Evolutionary conservation across 768 basidiomycete species (phyloP), one percentile per base, ranked within the genome.

Genomic region (Collybiopsis confluens): DNA sequence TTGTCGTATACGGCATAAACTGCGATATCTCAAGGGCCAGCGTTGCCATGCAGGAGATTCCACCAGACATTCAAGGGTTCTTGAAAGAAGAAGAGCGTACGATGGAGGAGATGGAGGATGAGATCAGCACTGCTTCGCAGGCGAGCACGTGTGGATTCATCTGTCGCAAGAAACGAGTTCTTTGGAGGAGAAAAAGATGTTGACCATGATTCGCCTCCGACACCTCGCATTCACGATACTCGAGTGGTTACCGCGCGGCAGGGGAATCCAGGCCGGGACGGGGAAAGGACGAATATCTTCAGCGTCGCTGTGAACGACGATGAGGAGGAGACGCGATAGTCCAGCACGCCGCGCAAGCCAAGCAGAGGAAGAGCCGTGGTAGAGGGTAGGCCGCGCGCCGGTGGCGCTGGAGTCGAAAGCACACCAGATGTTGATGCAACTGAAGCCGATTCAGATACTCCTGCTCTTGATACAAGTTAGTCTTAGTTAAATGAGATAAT

Each of bases 11-110:
- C 82, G 87, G 24, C 92, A 88, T 62, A 94, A 96, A 67, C 73
- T 99, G 41, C 78, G 96, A 27, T 98, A 93, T 67, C 74, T 98
- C 15, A 88, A 94, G 56, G 94, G 95, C 96, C n/a, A 93, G 91
- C 64, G 92, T 98, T 9, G 85, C 85, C 59, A 90, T 98, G 90
- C 90, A 93, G 62, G 93, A 98, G 69, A 91, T 98, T 24, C 96
- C 97, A 3, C 95, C 95, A 0, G 88, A 95, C 61, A 71, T 99
- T 15, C 86, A 85, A 57, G 88, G 82, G 1, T 78, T 90, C 62
- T 68, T 95, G 26, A 82, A 78, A 3, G 83, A 86, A 51, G 90
- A 92, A 64, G 84, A 88, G 27, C 71, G 77, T 51, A 83, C 77
- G 27, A 69, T 70, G 15, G 88, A 86, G 37, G 87, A 90, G 62